Evolutionary conservation across 768 basidiomycete species (phyloP).

Genomic region (button mushroom (Agaricus bisporus)): DNA sequence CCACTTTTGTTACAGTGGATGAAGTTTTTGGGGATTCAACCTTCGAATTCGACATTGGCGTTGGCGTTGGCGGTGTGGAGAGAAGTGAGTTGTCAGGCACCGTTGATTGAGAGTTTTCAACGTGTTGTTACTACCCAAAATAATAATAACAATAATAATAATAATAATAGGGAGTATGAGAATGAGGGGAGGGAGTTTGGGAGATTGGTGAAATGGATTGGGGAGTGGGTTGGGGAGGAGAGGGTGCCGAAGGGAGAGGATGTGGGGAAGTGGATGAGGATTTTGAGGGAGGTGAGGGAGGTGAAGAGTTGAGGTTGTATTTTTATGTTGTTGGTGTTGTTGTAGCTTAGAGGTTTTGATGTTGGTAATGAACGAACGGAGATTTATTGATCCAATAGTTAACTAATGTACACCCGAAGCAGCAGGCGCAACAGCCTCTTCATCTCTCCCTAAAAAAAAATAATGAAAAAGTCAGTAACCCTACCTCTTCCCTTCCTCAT

Average conservation of each 20-base stretch:
- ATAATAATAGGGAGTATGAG: too few relatives aligned
- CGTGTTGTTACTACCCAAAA: too few relatives aligned
- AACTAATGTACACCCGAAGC: conserved; percentile 42
- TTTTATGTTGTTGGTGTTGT: too few relatives aligned
- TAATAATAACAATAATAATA: too few relatives aligned
- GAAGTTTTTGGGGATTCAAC: conserved; percentile 48
- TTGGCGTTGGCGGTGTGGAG: conserved; percentile 64
- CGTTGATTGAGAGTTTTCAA: conserved; percentile 42
- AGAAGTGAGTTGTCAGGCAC: conserved; percentile 59
- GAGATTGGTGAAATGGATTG: conserved; percentile 45
- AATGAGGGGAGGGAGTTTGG: conserved; percentile 33
- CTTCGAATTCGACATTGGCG: conserved; percentile 50
- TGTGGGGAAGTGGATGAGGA: conserved; percentile 27
- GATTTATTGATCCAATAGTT: neutral
- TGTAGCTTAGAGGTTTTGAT: too few relatives aligned
- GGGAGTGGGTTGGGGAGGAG: conserved; percentile 49
- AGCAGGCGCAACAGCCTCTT: conserved; percentile 65
- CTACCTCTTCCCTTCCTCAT: neutral
- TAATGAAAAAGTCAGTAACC: conserved; percentile 1
- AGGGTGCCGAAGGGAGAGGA: conserved; percentile 34
- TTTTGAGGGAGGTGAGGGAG: conserved; percentile 27
- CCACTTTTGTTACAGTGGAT: conserved; percentile 71
- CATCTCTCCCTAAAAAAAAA: conserved; percentile 58
- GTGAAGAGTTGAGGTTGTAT: too few relatives aligned
- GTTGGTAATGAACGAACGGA: neutral